Base-by-base conservation (phyloP, 1,139 yeast genomes). In the Saccharomyces hybrid region DNA sequence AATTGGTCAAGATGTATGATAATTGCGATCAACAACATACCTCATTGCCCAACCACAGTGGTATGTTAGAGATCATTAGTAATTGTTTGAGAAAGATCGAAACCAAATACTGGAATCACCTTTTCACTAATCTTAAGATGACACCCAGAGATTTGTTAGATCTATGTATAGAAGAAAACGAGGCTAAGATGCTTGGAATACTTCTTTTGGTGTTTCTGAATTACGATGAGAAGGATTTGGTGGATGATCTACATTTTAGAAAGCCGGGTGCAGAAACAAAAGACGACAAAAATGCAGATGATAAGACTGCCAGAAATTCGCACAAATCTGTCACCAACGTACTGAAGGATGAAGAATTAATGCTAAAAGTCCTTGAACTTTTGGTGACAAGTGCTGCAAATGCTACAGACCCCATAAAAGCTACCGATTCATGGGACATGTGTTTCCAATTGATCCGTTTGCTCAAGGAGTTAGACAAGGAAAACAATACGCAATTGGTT, bases 51-150 rank as follows among this genome's bases (percentile, higher is more conserved):
- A 57, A 62, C 47, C 55, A 65, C 23, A 66, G 66, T 54, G 69
- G 75, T 58, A 56, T 68, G 63, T 72, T 81, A 2, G 80, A 76
- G 48, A 78, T 81, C 14, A 70, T 81, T 11, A 79, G 83, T 20
- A 80, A 81, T 25, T 80, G 84, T 65, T 72, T 87, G 31, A 76
- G 89, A 57, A 85, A 86, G 62, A 83, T 84, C 16, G 93, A 85
- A 62, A 75, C 78, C 26, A 77, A 78, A 52, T 79, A 80, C 59
- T 85, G 91, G 91, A 69, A 73, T 14, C 70, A 69, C 25, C 72
- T 84, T 44, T 83, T 85, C 62, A 65, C 70, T 5, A 70, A 69
- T 44, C 60, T 76, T 16, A 61, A 68, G 2, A 66, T 73, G 55
- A 66, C 74, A 7, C 78, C 82, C 25, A 70, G 78, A 53, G 70